Evolutionary conservation across 257 asterid species (phyloP).

Genomic region (Ilex aquifolium): DNA sequence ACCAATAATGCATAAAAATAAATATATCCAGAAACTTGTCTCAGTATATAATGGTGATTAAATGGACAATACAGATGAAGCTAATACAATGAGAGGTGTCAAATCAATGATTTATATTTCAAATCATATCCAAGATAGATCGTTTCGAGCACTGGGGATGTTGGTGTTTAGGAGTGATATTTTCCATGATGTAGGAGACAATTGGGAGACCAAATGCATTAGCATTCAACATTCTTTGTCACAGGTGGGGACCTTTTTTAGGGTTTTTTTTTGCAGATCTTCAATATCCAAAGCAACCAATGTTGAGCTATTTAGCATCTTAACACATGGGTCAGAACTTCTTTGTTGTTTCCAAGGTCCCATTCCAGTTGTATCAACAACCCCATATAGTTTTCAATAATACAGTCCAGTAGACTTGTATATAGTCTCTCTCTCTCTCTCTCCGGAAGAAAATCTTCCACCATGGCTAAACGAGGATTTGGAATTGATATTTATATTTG

Average conservation of each 20-base stretch:
- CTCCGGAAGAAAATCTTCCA: conserved; percentile 15
- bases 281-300: conserved; percentile 4
- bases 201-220: conserved; percentile 11
- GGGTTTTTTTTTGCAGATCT: background rate
- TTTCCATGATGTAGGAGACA: conserved; percentile 21
- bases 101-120: background rate
- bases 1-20: too few species aligned
- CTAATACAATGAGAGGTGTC: background rate
- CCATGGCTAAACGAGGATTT: conserved; percentile 14
- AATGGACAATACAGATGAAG: background rate
- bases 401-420: background rate
- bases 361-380: conserved; percentile 21
- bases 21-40: too few species aligned
- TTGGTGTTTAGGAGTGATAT: conserved; percentile 10
- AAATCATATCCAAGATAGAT: conserved; percentile 28
- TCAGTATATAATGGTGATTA: background rate
- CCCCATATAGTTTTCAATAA: too few species aligned
- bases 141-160: conserved; percentile 15
- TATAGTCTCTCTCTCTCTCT: background rate
- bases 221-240: conserved; percentile 1
- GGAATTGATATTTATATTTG: conserved; percentile 7
- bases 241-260: conserved; percentile 20
- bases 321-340: conserved; percentile 35
- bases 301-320: conserved; percentile 29
- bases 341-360: conserved; percentile 27